A percentile compares a stretch with the other conserved stretches of the same genome.
Evolutionary conservation across 116 monocot species (phyloP).

Genomic region (Papilionanthe hybrid): DNA sequence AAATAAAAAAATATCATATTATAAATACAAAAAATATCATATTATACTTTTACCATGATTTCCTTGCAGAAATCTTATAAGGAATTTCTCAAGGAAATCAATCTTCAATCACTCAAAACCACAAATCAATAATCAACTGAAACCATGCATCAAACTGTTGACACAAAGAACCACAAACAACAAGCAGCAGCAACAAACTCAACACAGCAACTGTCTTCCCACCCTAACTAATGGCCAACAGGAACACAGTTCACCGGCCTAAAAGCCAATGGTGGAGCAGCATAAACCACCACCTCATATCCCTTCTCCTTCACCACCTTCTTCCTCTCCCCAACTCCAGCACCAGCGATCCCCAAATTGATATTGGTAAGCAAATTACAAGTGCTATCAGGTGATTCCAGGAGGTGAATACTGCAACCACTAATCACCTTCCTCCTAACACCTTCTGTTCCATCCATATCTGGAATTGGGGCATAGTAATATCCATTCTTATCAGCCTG

Average conservation of each 20-base stretch:
- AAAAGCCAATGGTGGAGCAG: conserved; percentile 25
- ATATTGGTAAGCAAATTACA: conserved; percentile 41
- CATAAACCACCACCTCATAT: conserved; percentile 18
- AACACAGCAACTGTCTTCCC: not conserved
- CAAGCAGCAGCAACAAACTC: not conserved
- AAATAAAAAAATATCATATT: no score
- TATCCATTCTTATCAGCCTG: conserved; percentile 25
- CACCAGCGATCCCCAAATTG: conserved; percentile 39
- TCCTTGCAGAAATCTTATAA: no score
- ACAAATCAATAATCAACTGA: no score
- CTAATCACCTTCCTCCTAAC: not conserved
- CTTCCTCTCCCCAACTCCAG: conserved; percentile 9
- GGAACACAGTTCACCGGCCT: conserved; percentile 13
- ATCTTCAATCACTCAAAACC: no score
- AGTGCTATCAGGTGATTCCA: conserved; percentile 21
- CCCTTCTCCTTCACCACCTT: conserved; percentile 10
- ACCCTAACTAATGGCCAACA: not conserved
- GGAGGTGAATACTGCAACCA: conserved; percentile 26
- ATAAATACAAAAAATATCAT: no score
- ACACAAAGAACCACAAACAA: not conserved
- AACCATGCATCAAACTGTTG: no score
- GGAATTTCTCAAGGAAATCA: no score
- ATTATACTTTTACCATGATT: no score
- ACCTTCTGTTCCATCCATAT: not conserved
- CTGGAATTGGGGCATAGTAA: conserved; percentile 26